These are phyloP conservation scores for Clathrospora elynae DNA, from an alignment of 2,329 filamentous ascomycete genomes.

Conservation along the genomic window DNA sequence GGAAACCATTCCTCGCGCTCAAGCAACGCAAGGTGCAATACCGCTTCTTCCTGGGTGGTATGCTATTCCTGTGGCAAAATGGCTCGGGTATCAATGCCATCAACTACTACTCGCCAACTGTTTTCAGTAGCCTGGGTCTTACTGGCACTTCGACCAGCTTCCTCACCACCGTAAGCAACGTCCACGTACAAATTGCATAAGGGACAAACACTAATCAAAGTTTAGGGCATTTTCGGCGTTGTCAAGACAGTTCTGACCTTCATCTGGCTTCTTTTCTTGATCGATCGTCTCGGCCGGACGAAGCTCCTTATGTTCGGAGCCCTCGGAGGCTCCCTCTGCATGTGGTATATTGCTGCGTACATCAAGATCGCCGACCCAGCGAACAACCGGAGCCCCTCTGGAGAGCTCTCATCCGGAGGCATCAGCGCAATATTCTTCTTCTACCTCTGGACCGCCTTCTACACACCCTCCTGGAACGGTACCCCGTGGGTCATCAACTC, in stretches of 20 bases:
- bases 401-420: conserved; percentile 53
- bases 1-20: conserved; percentile 56
- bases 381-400: conserved; percentile 34
- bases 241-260: conserved; percentile 69
- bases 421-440: conserved; percentile 72
- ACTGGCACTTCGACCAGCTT: conserved; percentile 63
- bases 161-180: conserved; percentile 75
- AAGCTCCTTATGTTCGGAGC: conserved; percentile 69
- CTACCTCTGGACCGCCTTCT: conserved; percentile 74
- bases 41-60: conserved; percentile 73
- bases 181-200: too few species aligned
- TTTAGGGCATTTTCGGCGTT: conserved; percentile 3
- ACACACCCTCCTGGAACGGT: conserved; percentile 73
- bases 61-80: conserved; percentile 84
- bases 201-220: not conserved
- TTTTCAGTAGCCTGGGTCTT: conserved; percentile 71
- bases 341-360: conserved; percentile 68
- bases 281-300: conserved; percentile 67
- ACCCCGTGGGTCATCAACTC: conserved; percentile 76
- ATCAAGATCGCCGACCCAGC: conserved; percentile 58
- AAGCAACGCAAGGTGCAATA: conserved; percentile 62
- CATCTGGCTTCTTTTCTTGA: conserved; percentile 70
- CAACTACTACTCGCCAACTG: conserved; percentile 75
- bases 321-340: conserved; percentile 63
- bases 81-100: conserved; percentile 74